Base-by-base conservation (phyloP, 768 basidiomycete genomes). In the Cyclocybe aegerita region DNA sequence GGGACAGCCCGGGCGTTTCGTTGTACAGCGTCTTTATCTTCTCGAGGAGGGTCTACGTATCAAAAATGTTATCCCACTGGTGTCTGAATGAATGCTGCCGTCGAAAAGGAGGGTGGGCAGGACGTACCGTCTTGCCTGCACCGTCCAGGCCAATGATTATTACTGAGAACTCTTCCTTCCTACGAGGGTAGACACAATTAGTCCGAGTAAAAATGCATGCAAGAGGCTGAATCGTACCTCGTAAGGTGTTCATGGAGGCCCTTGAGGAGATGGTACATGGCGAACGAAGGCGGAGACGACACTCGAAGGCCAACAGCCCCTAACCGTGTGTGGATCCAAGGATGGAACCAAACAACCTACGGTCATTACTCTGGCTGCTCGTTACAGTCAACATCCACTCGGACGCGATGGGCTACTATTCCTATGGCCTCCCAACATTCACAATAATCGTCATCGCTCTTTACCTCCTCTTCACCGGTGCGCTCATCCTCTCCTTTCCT, bases 61-160 rank as follows among this genome's bases (percentile, higher is more conserved):
- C 29, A 10, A 5, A 34, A 16, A 11, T 15, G 23, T 33, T 9
- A 15, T 31, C 12, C 35, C 29, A 35, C 51, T 52, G 34, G 23
- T 43, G 49, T 48, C 15, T 53, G 35, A 50, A 53, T 57, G 48
- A 57, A 53, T 39, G 42, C 37, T 17, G 48, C 43, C 11, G 48
- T 15, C 14, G 39, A 32, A 11, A 34, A 29, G 15, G 23, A 37
- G 51, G 45, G 54, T 47, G 55, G 49, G 44, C n/a, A 17, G 31
- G 30, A 48, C 68, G 56, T 58, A 90, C 90, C 48, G 93, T 93
- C 73, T 97, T 97, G 42, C 94, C 94, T 30, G 93, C 93, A 11
- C 89, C 90, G 66, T 93, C 93, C 12, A 94, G 79, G 9, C 95
- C 96, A 47, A 98, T 85, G 64, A 98, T 97, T 46, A 98, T 90